These are phyloP conservation scores for Podaxis sp. DNA, from an alignment of 768 basidiomycete species.

Conservation along the genomic window DNA sequence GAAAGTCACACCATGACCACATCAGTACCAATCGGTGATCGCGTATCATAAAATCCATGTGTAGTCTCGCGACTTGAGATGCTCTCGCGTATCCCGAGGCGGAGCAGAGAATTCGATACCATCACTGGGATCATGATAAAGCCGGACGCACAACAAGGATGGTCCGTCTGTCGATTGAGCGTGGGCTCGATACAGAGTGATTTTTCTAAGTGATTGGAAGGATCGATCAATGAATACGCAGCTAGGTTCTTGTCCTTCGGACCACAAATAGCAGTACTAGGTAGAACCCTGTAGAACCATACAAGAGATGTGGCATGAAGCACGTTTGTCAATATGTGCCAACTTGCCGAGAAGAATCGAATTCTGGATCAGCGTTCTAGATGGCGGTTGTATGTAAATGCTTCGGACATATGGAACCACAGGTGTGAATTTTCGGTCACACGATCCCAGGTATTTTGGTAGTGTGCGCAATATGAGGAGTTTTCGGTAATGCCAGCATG, in stretches of 20 bases:
- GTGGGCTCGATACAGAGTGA: too few relatives aligned
- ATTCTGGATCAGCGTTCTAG: slow-evolving; percentile 5
- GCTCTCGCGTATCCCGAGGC: too few relatives aligned
- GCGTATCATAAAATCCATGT: neutral
- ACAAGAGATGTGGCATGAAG: neutral
- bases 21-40: neutral
- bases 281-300: neutral
- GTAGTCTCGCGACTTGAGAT: neutral
- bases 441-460: slow-evolving; percentile 16
- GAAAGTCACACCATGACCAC: neutral
- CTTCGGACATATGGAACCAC: neutral
- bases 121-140: too few relatives aligned
- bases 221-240: too few relatives aligned
- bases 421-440: slow-evolving; percentile 6
- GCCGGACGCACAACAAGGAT: too few relatives aligned
- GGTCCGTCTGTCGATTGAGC: too few relatives aligned
- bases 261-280: too few relatives aligned
- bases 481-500: slow-evolving; percentile 8
- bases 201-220: too few relatives aligned
- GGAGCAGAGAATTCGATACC: too few relatives aligned
- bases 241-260: too few relatives aligned
- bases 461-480: slow-evolving; percentile 7
- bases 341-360: neutral
- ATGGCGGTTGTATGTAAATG: neutral
- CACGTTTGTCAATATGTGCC: slow-evolving; percentile 1